Conservation (phyloP, 2,329 filamentous ascomycete species). For the Chalaropsis ovoidea region DNA sequence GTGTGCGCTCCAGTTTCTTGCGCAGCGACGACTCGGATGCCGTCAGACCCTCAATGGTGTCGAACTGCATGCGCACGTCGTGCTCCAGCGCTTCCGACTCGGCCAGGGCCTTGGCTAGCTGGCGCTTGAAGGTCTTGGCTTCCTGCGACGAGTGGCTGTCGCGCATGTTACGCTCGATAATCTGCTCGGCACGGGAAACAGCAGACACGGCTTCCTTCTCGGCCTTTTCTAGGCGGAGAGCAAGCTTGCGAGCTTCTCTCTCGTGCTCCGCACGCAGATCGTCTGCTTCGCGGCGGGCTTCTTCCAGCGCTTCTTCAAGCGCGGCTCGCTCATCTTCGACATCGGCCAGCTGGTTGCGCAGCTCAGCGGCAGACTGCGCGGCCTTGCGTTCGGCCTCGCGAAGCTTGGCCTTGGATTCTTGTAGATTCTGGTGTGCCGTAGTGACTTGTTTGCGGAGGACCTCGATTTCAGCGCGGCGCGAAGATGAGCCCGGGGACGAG, state of each 20-base stretch:
- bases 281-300: slow-evolving; percentile 44
- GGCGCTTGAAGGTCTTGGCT: slow-evolving; percentile 49
- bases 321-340: slow-evolving; percentile 50
- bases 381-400: slow-evolving; percentile 44
- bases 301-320: slow-evolving; percentile 49
- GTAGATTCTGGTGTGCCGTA: slow-evolving; percentile 48
- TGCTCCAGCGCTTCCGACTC: slow-evolving; percentile 61
- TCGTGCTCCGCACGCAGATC: slow-evolving; percentile 39
- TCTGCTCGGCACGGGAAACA: slow-evolving; percentile 32
- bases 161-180: slow-evolving; percentile 29
- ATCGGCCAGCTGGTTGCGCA: slow-evolving; percentile 47
- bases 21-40: slow-evolving; percentile 51
- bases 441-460: slow-evolving; percentile 52
- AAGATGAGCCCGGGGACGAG: slow-evolving; percentile 39
- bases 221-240: slow-evolving; percentile 43
- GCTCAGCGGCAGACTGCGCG: slow-evolving; percentile 36
- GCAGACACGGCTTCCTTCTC: slow-evolving; percentile 38
- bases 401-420: slow-evolving; percentile 43
- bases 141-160: slow-evolving; percentile 42
- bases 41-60: slow-evolving; percentile 48
- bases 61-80: slow-evolving; percentile 59
- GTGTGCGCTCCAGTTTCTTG: slow-evolving; percentile 58
- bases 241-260: slow-evolving; percentile 37
- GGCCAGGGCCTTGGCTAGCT: slow-evolving; percentile 52
- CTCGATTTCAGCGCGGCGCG: slow-evolving; percentile 47